Percentiles rank a stretch among this genome's conserved stretches.
Conservation (phyloP, 768 basidiomycete species). For the Exsudoporus frostii region DNA sequence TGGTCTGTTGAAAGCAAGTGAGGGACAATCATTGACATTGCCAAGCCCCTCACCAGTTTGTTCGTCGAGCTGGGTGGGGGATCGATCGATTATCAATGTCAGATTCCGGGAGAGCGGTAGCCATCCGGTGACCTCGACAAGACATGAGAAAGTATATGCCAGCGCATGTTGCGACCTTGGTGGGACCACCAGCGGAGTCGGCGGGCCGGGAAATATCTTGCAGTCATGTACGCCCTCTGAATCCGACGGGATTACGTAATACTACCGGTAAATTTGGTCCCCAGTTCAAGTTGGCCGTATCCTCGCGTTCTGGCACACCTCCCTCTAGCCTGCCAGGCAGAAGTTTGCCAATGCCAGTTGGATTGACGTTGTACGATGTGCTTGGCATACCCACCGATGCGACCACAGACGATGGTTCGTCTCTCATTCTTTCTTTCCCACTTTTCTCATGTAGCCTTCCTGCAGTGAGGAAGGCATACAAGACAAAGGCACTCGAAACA, state of each 20-base stretch:
- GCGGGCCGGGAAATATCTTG: too few species aligned
- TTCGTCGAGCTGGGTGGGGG: background rate
- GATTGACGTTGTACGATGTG: conserved; percentile 39
- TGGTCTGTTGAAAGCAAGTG: conserved; percentile 8
- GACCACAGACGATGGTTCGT: conserved; percentile 51
- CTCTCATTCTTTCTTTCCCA: background rate
- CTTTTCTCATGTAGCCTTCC: background rate
- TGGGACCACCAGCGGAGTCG: too few species aligned
- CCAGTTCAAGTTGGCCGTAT: background rate
- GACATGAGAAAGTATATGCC: too few species aligned
- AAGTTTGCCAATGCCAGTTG: conserved; percentile 27
- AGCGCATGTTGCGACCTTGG: too few species aligned
- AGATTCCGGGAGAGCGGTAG: too few species aligned
- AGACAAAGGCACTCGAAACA: conserved; percentile 63
- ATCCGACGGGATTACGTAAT: too few species aligned
- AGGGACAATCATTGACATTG: background rate
- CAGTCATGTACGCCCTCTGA: too few species aligned
- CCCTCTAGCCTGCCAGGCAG: background rate
- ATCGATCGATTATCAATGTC: too few species aligned
- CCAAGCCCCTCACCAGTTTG: background rate
- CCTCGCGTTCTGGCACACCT: background rate
- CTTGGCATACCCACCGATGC: conserved; percentile 46
- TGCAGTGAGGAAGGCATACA: conserved; percentile 62
- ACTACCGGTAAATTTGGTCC: too few species aligned
- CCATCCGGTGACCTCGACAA: too few species aligned